These are phyloP conservation scores for Colletotrichum godetiae DNA, from an alignment of 2,329 filamentous ascomycete species.

Conservation along the genomic window DNA sequence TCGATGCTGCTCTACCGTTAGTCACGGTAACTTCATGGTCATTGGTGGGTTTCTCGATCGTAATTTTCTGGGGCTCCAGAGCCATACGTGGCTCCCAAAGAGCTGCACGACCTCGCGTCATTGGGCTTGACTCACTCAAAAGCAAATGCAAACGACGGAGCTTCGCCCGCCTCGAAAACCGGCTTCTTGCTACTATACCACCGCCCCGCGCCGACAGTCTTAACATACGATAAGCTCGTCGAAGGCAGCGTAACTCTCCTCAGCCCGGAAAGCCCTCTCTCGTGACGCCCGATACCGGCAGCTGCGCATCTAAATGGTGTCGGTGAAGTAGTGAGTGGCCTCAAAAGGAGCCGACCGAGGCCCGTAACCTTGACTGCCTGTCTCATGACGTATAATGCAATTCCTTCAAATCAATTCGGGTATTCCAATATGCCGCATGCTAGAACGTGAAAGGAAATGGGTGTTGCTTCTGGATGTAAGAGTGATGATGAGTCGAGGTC, in stretches of 20 bases:
- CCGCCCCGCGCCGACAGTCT: background rate
- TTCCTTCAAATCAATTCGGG: background rate
- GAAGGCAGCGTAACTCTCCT: background rate
- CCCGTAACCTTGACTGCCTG: constrained; percentile 1
- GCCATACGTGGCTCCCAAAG: too few species aligned
- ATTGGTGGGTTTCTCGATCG: too few species aligned
- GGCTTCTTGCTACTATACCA: constrained; percentile 30
- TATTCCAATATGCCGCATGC: constrained; percentile 4
- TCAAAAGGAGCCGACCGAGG: constrained; percentile 19
- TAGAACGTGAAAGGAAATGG: background rate
- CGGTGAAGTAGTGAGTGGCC: constrained; percentile 6
- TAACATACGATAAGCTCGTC: background rate
- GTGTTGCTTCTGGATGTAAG: background rate
- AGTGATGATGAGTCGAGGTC: background rate
- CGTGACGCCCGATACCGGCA: background rate
- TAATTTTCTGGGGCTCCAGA: too few species aligned
- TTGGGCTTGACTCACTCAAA: constrained; percentile 44
- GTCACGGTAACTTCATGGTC: background rate
- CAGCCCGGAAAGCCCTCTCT: background rate
- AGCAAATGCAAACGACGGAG: constrained; percentile 53
- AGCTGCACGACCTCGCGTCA: too few species aligned
- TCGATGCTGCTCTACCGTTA: constrained; percentile 71
- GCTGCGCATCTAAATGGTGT: constrained; percentile 3
- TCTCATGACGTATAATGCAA: constrained; percentile 17
- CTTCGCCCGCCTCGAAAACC: constrained; percentile 34